phyloP scores from a whole-genome alignment of 495 filamentous ascomycete species.

The Clohesyomyces aquaticus region DNA sequence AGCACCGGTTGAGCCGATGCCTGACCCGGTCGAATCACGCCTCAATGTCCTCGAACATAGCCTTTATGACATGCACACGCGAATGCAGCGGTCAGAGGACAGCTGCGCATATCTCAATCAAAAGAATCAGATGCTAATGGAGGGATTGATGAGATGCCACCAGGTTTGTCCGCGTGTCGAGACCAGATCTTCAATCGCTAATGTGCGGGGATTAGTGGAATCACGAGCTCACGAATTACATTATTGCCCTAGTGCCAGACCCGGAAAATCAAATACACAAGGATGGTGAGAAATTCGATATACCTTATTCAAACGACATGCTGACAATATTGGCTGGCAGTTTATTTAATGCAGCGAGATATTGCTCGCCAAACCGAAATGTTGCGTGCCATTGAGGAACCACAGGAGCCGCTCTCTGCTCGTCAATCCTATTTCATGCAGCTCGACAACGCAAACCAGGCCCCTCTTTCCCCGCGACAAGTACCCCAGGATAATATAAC shows the following conservation, averaged over 20 bases:
- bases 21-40: conserved; percentile 74
- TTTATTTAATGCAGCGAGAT: conserved; percentile 78
- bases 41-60: conserved; percentile 78
- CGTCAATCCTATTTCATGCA: conserved; percentile 77
- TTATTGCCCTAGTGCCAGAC: conserved; percentile 71
- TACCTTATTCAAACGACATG: conserved; percentile 28
- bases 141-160: conserved; percentile 76
- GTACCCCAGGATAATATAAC: conserved; percentile 68
- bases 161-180: conserved; percentile 57
- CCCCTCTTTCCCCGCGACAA: conserved; percentile 91
- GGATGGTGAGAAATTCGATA: conserved; percentile 54
- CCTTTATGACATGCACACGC: conserved; percentile 75
- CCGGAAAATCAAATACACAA: conserved; percentile 61
- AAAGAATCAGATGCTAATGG: conserved; percentile 80
- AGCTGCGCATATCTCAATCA: conserved; percentile 73
- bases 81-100: conserved; percentile 83
- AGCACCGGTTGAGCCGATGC: conserved; percentile 80
- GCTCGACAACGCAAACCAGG: conserved; percentile 67
- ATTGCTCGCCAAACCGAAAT: conserved; percentile 83
- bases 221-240: conserved; percentile 73
- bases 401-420: conserved; percentile 72
- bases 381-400: conserved; percentile 70
- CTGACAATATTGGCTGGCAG: conserved; percentile 52
- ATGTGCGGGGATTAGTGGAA: conserved; percentile 60
- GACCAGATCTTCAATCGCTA: conserved; percentile 16